Percentiles rank a stretch among this genome's conserved stretches.
These are phyloP conservation scores for Fusarium globosum DNA, from an alignment of 2,329 filamentous ascomycete genomes.

Conservation along the genomic window DNA sequence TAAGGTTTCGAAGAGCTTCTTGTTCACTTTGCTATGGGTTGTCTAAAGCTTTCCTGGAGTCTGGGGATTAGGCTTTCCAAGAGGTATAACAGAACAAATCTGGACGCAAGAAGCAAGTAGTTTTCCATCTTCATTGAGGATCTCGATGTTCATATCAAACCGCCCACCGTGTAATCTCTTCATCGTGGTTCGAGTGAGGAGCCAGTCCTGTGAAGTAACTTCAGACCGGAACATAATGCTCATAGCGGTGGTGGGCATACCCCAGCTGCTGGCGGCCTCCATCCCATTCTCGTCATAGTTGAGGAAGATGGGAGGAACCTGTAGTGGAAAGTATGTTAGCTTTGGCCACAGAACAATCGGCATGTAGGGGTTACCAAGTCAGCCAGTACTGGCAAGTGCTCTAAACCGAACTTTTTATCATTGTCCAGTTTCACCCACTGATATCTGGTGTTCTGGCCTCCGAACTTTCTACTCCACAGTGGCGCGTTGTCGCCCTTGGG, in stretches of 20 bases:
- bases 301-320: not conserved
- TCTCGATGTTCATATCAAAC: not conserved
- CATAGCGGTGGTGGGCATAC: not conserved
- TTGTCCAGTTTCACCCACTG: not conserved
- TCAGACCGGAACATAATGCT: not conserved
- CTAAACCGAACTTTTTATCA: not conserved
- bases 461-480: not conserved
- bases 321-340: not conserved
- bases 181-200: not conserved
- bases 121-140: not conserved
- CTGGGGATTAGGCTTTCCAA: not conserved
- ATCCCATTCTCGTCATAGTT: not conserved
- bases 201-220: not conserved
- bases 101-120: not conserved
- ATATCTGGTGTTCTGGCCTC: not conserved
- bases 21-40: no score
- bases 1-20: not conserved
- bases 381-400: not conserved
- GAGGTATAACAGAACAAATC: not conserved
- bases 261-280: not conserved
- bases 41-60: not conserved
- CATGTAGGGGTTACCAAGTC: not conserved
- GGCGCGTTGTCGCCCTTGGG: not conserved
- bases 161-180: not conserved
- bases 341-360: not conserved